phyloP scores from a whole-genome alignment of 805 yeast species.

The Blastobotrys peoriensis region DNA sequence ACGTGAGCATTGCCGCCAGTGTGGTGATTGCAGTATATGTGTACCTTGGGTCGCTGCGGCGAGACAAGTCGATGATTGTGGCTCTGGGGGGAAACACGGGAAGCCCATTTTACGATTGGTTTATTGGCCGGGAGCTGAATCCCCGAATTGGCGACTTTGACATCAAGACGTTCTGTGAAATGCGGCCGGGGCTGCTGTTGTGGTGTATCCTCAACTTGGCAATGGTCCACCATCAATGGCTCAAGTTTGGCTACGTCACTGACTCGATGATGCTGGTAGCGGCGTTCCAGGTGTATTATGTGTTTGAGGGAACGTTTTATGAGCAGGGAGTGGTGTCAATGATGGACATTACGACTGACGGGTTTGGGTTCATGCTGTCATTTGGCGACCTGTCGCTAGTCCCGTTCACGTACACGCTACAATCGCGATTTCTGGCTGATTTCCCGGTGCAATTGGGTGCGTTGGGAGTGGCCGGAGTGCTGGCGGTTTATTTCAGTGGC shows the following conservation, averaged over 20 bases:
- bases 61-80: slow-evolving; percentile 57
- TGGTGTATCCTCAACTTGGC: slow-evolving; percentile 79
- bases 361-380: slow-evolving; percentile 92
- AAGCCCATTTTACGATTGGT: slow-evolving; percentile 78
- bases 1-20: slow-evolving; percentile 60
- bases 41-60: slow-evolving; percentile 58
- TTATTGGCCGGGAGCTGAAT: slow-evolving; percentile 92
- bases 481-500: slow-evolving; percentile 52
- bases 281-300: slow-evolving; percentile 69
- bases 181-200: slow-evolving; percentile 87
- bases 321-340: slow-evolving; percentile 86
- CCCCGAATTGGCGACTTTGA: slow-evolving; percentile 85
- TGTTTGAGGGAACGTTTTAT: slow-evolving; percentile 85
- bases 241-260: slow-evolving; percentile 48
- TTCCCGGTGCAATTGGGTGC: slow-evolving; percentile 52
- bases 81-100: slow-evolving; percentile 87
- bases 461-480: slow-evolving; percentile 35
- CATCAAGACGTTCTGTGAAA: slow-evolving; percentile 84
- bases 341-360: slow-evolving; percentile 96
- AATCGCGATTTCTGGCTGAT: slow-evolving; percentile 71
- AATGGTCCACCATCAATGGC: slow-evolving; percentile 75
- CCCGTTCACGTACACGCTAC: slow-evolving; percentile 86
- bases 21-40: slow-evolving; percentile 56
- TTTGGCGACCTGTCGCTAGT: slow-evolving; percentile 92
- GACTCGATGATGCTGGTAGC: slow-evolving; percentile 71